These are phyloP conservation scores for Paramecium pentaurelia DNA, from an alignment of 73 alveolate species.

Conservation along the genomic window DNA sequence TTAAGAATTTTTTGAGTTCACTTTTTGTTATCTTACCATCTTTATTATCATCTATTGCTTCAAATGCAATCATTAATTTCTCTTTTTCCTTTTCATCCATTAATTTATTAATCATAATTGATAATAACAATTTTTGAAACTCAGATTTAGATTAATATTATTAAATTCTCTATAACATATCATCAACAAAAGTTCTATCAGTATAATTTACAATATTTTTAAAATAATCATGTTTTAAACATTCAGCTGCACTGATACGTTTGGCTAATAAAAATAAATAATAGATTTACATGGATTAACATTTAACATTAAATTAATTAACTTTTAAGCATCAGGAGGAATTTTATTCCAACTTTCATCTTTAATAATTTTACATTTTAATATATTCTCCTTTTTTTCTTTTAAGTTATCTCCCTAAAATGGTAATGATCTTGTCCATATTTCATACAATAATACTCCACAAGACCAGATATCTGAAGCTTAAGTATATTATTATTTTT, in stretches of 20 bases:
- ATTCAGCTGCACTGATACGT: background rate
- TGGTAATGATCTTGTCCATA: background rate
- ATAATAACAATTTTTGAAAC: background rate
- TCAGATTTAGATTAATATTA: background rate
- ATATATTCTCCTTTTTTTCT: background rate
- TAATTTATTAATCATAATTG: background rate
- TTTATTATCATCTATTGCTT: background rate
- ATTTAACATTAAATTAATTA: background rate
- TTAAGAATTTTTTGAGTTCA: background rate
- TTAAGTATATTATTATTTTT: background rate
- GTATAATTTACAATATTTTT: background rate
- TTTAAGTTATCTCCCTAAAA: background rate
- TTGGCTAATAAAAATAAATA: background rate
- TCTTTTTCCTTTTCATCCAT: slow-evolving; percentile 5
- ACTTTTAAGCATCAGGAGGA: background rate
- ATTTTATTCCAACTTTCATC: background rate
- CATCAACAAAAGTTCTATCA: background rate
- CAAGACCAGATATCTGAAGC: slow-evolving; percentile 6
- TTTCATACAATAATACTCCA: background rate
- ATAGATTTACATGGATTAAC: background rate
- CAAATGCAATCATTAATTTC: background rate
- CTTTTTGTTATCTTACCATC: background rate
- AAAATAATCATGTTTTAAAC: background rate
- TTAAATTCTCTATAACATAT: background rate
- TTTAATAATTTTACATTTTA: background rate